Evolutionary conservation across 192 early-diverging fungal genomes (phyloP).

Genomic region (Chytriomyces sp.): DNA sequence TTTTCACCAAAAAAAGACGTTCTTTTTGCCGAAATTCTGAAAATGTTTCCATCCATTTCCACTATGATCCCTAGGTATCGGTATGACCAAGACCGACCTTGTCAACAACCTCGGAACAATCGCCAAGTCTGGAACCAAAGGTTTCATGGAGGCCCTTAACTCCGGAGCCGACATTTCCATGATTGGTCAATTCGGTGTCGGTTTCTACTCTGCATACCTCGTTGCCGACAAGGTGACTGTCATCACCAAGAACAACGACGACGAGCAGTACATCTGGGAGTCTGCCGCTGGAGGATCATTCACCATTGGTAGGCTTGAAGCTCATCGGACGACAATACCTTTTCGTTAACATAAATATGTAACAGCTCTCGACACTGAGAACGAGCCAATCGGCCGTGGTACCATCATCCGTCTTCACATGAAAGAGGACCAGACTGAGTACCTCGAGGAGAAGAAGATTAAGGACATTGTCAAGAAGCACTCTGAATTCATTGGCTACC

Average conservation of each 20-base stretch:
- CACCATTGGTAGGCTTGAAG: constrained; percentile 66
- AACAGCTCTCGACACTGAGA: constrained; percentile 81
- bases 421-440: constrained; percentile 98
- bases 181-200: constrained; percentile 99
- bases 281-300: constrained; percentile 88
- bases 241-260: constrained; percentile 97
- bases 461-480: constrained; percentile 99
- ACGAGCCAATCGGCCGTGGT: constrained; percentile 92
- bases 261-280: constrained; percentile 96
- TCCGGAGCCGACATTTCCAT: constrained; percentile 97
- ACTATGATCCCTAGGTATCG: constrained; percentile 63
- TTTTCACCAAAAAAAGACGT: neutral
- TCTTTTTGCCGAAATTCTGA: neutral
- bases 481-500: constrained; percentile 99
- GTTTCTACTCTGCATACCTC: constrained; percentile 99
- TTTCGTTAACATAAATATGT: neutral
- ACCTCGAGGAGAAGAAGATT: constrained; percentile 98
- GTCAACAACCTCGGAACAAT: constrained; percentile 99
- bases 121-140: constrained; percentile 99
- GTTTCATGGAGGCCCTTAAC: constrained; percentile 98
- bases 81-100: constrained; percentile 94
- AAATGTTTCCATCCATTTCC: neutral
- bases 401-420: constrained; percentile 93
- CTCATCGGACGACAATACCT: neutral
- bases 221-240: constrained; percentile 97